Base-by-base conservation (phyloP, 2,329 filamentous ascomycete species). In the Trematosphaeria pertusa region DNA sequence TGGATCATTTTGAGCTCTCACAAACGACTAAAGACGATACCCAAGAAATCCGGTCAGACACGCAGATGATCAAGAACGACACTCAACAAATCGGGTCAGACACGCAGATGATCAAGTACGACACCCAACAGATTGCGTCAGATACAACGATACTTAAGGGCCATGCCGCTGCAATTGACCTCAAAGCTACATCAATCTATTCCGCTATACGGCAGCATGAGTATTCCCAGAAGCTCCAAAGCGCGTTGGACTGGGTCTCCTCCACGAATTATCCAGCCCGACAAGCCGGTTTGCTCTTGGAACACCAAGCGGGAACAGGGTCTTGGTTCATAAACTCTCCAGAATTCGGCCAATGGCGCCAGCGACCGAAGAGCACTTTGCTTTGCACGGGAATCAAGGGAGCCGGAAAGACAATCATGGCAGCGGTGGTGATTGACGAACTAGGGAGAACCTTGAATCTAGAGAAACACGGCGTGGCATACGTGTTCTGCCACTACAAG, bases 401-500 rank as follows among this genome's bases (percentile, higher is more conserved):
- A 11, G 52, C 58, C 10, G 58, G 59, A 17, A 62, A 62, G 37
- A 62, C 58, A 1, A 50, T 62, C 18, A 41, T 60, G 18, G 46
- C 56, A 11, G 48, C 59, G 1, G 47, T 52, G 21, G 32, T 39
- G 8, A 53, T 62, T 24, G 49, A 58, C 15, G 31, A 59, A 20
- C 43, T 62, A 3, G 19, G 26, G 11, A 37, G 34, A 12, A 11
- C 15, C 31, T 12, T 28, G 12, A 24, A 38, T 12, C 22, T 24
- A 11, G 19, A 36, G 1, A 2, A 26, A 9, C 6, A 44, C 34
- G 62, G 59, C 1, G 50, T 74, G 6, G 63, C 61, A 2, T 74
- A 66, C 19, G 5, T 69, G 2, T 74, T 64, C 37, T 71, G 58
- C 43, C 64, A 71, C 22, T 70, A 67, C 37, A 54, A 55, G 6